Evolutionary conservation across 345 rosid genomes (phyloP).

Genomic region (Adansonia digitata): DNA sequence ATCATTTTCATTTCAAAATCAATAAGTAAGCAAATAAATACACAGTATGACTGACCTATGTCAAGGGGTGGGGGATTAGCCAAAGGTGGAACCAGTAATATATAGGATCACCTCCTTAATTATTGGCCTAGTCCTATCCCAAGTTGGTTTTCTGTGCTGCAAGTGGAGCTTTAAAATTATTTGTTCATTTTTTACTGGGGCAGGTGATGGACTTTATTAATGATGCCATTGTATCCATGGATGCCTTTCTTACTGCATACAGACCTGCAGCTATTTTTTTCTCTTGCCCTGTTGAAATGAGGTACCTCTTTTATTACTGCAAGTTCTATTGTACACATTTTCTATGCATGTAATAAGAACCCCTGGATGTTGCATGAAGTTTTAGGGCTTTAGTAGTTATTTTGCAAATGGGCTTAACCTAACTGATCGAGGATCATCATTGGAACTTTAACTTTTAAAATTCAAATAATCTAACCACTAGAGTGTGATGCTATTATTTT

Average conservation of each 20-base stretch:
- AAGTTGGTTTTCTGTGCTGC: not conserved
- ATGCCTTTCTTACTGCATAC: constrained; percentile 65
- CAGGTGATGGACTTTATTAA: constrained; percentile 98
- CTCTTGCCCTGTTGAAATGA: constrained; percentile 63
- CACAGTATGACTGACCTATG: not conserved
- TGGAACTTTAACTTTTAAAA: not conserved
- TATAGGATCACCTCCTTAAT: not conserved
- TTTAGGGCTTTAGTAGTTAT: not conserved
- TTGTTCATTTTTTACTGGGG: not conserved
- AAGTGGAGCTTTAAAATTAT: constrained; percentile 1
- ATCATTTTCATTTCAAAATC: not conserved
- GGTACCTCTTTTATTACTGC: constrained; percentile 37
- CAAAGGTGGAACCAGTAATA: not conserved
- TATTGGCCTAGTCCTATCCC: constrained; percentile 1
- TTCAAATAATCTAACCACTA: not conserved
- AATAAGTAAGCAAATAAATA: not conserved
- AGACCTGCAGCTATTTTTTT: constrained; percentile 63
- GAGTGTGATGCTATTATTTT: not conserved
- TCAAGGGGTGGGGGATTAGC: not conserved
- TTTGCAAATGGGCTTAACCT: constrained; percentile 6
- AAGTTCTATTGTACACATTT: constrained; percentile 11
- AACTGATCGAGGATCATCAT: not conserved
- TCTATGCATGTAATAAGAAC: not conserved
- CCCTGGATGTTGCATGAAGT: not conserved
- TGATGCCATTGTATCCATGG: constrained; percentile 90